A percentile compares a stretch with the other conserved stretches of the same genome.
Conservation (phyloP, 495 filamentous ascomycete genomes). For the Xylaria palmicola region DNA sequence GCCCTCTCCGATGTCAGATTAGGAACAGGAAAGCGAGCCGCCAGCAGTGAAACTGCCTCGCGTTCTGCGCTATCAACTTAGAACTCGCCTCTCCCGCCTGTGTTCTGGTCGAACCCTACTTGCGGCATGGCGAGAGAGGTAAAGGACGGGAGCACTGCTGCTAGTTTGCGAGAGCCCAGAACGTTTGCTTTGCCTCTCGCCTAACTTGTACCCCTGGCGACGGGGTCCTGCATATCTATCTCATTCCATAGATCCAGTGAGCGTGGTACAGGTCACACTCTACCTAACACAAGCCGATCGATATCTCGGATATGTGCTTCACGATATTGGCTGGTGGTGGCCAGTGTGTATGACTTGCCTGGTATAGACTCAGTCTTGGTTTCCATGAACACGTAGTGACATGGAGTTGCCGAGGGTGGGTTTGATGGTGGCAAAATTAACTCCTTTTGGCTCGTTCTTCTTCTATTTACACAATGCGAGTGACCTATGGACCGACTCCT, state of each 20-base stretch:
- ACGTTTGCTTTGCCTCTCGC: background rate
- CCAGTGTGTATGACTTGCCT: conserved; percentile 4
- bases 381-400: background rate
- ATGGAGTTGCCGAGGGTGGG: background rate
- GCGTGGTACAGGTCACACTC: background rate
- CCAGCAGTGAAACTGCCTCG: background rate
- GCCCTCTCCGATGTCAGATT: background rate
- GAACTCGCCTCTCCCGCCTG: background rate
- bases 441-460: background rate
- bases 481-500: background rate
- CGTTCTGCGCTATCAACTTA: background rate
- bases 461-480: background rate
- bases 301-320: conserved; percentile 11
- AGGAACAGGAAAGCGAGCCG: background rate
- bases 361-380: background rate
- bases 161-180: background rate
- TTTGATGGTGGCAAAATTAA: background rate
- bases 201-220: background rate
- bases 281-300: conserved; percentile 6
- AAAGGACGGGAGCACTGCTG: background rate
- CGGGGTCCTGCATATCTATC: conserved; percentile 6
- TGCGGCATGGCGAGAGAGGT: background rate
- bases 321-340: background rate
- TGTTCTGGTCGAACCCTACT: background rate
- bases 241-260: background rate